These are phyloP conservation scores for Russula sp. DNA, from an alignment of 768 basidiomycete species.

Conservation along the genomic window DNA sequence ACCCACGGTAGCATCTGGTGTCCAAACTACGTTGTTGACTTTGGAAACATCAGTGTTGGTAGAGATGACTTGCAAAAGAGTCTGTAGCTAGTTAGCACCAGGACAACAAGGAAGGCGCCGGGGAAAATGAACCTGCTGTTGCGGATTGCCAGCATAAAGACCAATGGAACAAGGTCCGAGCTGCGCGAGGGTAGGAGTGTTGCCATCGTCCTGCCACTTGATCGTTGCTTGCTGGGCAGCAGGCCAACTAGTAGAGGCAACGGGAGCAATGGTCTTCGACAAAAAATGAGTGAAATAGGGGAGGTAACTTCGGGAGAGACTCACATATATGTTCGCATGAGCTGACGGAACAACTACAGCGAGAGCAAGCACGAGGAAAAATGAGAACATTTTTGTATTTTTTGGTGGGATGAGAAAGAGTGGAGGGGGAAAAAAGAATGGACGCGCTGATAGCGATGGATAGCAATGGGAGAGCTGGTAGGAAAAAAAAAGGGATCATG, in stretches of 20 bases:
- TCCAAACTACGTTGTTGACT: slow-evolving; percentile 43
- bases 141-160: slow-evolving; percentile 58
- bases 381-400: slow-evolving; percentile 21
- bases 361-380: slow-evolving; percentile 6
- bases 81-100: slow-evolving; percentile 35
- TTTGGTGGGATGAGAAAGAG: slow-evolving; percentile 3
- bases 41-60: slow-evolving; percentile 47
- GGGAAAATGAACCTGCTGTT: slow-evolving; percentile 45
- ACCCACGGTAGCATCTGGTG: slow-evolving; percentile 46
- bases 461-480: background rate
- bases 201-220: slow-evolving; percentile 54
- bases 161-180: slow-evolving; percentile 50
- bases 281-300: background rate
- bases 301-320: background rate
- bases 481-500: background rate
- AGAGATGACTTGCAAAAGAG: slow-evolving; percentile 48
- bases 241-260: slow-evolving; percentile 38
- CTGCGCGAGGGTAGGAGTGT: slow-evolving; percentile 40
- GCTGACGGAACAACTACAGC: slow-evolving; percentile 17
- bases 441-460: slow-evolving; percentile 5
- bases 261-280: slow-evolving; percentile 52
- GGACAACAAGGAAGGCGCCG: background rate
- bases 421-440: slow-evolving; percentile 20
- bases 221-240: slow-evolving; percentile 48
- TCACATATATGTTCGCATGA: slow-evolving; percentile 16